Conservation (phyloP, 2,329 filamentous ascomycete genomes). For the Apiospora sp. region DNA sequence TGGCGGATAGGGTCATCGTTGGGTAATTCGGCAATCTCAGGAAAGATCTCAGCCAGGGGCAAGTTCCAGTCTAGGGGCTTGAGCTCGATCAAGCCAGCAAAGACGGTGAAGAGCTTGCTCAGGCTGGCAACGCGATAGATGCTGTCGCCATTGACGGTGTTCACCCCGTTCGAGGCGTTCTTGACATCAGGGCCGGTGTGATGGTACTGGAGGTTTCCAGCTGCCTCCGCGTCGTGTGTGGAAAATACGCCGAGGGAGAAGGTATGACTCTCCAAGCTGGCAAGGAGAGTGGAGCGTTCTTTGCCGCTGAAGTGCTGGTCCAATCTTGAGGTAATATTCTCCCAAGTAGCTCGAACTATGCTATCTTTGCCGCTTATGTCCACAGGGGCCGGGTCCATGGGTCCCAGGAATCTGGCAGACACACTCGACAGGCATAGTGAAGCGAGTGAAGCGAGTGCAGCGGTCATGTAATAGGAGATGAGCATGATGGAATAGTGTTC, state of each 20-base stretch:
- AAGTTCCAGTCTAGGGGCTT: conserved; percentile 45
- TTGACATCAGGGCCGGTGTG: conserved; percentile 44
- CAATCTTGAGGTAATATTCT: conserved; percentile 41
- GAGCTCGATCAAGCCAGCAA: conserved; percentile 46
- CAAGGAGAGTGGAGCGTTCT: conserved; percentile 1
- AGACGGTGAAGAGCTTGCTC: conserved; percentile 49
- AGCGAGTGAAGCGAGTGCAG: conserved; percentile 23
- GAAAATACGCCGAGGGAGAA: conserved; percentile 52
- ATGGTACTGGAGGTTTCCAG: conserved; percentile 44
- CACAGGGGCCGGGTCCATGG: conserved; percentile 44
- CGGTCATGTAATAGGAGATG: not conserved
- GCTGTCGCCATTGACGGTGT: conserved; percentile 48
- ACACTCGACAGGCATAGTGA: conserved; percentile 25
- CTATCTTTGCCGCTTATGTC: conserved; percentile 45
- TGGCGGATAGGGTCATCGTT: conserved; percentile 34
- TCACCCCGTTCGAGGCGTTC: conserved; percentile 41
- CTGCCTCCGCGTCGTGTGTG: conserved; percentile 42
- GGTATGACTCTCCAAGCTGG: conserved; percentile 43
- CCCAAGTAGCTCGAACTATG: conserved; percentile 43
- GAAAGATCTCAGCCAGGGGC: conserved; percentile 41
- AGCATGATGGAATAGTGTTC: not conserved
- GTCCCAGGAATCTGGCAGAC: conserved; percentile 37
- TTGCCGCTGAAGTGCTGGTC: conserved; percentile 33
- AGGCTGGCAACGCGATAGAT: conserved; percentile 53
- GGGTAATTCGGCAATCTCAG: conserved; percentile 37